A percentile compares a stretch with the other conserved stretches of the same genome.
These are phyloP conservation scores for Sorghum bicolor DNA, from an alignment of 176 grass and related monocot genomes.

Conservation along the genomic window DNA sequence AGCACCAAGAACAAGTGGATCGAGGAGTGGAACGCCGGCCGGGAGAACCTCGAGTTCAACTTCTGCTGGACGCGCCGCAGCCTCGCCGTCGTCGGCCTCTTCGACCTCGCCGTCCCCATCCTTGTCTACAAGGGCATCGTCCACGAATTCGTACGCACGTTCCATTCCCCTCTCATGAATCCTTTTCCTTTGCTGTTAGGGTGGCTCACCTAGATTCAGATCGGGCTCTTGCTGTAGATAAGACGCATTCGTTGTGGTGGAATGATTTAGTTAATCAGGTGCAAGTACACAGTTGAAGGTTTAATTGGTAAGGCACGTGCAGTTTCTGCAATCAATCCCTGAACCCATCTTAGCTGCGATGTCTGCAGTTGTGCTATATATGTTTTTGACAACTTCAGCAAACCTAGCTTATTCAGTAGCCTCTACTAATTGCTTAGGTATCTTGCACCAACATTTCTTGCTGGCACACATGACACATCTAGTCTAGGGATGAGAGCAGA, in stretches of 20 bases:
- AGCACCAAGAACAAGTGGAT: slow-evolving; percentile 79
- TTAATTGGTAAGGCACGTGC: no score
- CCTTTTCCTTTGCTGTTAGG: background rate
- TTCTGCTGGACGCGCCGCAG: slow-evolving; percentile 77
- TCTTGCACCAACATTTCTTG: no score
- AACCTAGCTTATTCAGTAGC: no score
- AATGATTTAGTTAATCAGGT: background rate
- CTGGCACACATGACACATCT: no score
- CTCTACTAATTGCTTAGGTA: no score
- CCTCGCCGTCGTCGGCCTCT: slow-evolving; percentile 67
- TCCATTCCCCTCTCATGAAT: background rate
- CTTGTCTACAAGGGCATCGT: slow-evolving; percentile 79
- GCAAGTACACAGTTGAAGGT: no score
- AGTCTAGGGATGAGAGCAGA: no score
- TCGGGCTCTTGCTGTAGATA: background rate
- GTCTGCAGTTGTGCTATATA: no score
- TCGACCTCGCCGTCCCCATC: slow-evolving; percentile 65
- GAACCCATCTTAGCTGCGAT: no score
- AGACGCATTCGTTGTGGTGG: background rate
- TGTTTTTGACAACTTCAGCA: no score
- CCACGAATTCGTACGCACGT: slow-evolving; percentile 58
- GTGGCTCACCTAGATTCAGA: slow-evolving; percentile 9
- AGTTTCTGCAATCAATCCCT: no score
- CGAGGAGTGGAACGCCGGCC: slow-evolving; percentile 68
- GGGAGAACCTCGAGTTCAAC: slow-evolving; percentile 69